Base-by-base conservation (phyloP, 2,329 filamentous ascomycete species). In the Fusarium armeniacum region DNA sequence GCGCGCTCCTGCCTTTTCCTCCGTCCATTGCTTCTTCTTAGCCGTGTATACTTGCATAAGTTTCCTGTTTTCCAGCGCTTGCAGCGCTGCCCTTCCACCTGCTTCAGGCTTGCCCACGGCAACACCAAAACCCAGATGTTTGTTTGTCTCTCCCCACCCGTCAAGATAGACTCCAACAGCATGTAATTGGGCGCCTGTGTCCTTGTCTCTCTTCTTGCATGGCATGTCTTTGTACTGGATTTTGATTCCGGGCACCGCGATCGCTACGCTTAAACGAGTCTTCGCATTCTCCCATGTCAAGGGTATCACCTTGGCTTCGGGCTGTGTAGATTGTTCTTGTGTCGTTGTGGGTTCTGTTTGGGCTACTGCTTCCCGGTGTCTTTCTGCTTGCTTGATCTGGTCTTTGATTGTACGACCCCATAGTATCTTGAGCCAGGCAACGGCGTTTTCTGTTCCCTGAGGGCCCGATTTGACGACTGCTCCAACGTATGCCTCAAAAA, bases 401-500 rank as follows among this genome's bases (percentile, higher is more conserved):
- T 86, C 80, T 30, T 82, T 76, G 38, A 97, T 80, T 6, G 87
- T 88, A 47, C 84, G 87, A 6, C 86, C 86, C 93, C 94, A 98
- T 1, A 98, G 82, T 10, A 85, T 81, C 52, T 88, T 90, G 46
- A 98, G 81, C 93, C 94, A 98, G 16, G 84, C 77, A 53, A 90
- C 85, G 3, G 87, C 90, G 3, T 83, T 84, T 10, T 78, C 67
- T 47, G 91, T 86, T 1, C 94, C 94, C 5, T 81, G 79, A 0
- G 88, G 84, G 72, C 93, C 87, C 1, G 90, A 89, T 3, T 93
- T 81, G 35, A 97, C 86, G 8, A 94, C 81, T 5, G 91, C 94
- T 11, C 92, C 94, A 18, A 97, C 88, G 73, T 97, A 98, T 0
- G 95, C 92, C 78, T 98, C 95, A 73, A 98, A 97, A 20, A 98